These are phyloP conservation scores for Evansstolkia leycettana DNA, from an alignment of 495 filamentous ascomycete species.

Conservation along the genomic window DNA sequence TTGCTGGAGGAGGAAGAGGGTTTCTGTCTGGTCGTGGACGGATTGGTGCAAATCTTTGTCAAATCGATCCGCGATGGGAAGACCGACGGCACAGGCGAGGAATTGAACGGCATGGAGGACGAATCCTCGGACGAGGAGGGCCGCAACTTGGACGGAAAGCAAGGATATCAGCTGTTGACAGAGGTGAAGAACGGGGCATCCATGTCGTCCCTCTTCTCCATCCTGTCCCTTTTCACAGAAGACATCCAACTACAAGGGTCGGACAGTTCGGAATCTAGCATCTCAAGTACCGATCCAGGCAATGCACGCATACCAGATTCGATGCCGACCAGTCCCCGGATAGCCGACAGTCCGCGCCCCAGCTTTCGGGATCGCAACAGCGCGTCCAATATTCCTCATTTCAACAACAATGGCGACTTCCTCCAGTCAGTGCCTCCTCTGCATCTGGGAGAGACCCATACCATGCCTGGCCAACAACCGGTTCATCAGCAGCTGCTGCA, in stretches of 20 bases:
- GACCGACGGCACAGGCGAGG: slow-evolving; percentile 12
- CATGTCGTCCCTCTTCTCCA: slow-evolving; percentile 97
- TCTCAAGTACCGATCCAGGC: slow-evolving; percentile 22
- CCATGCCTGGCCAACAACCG: slow-evolving; percentile 9
- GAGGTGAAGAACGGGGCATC: slow-evolving; percentile 97
- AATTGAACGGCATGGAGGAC: slow-evolving; percentile 8
- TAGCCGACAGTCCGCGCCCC: slow-evolving; percentile 25
- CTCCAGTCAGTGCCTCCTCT: slow-evolving; percentile 57
- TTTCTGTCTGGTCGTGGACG: slow-evolving; percentile 95
- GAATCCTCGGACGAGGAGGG: slow-evolving; percentile 56
- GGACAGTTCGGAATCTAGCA: slow-evolving; percentile 27
- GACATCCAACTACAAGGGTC: slow-evolving; percentile 69
- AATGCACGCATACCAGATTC: slow-evolving; percentile 31
- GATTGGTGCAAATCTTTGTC: slow-evolving; percentile 94
- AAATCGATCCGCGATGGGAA: slow-evolving; percentile 62
- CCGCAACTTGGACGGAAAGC: slow-evolving; percentile 43
- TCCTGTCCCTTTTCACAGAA: slow-evolving; percentile 91
- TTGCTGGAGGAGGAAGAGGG: slow-evolving; percentile 95
- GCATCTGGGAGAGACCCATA: slow-evolving; percentile 45
- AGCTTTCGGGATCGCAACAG: slow-evolving; percentile 10
- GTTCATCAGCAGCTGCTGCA: slow-evolving; percentile 2
- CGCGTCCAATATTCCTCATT: slow-evolving; percentile 4
- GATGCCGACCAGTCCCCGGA: slow-evolving; percentile 29
- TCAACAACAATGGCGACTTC: slow-evolving; percentile 11
- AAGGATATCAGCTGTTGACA: slow-evolving; percentile 84